Percentiles rank a stretch among this genome's conserved stretches.
Conservation (phyloP, 192 early-diverging fungal species). For the Coemansia brasiliensis region DNA sequence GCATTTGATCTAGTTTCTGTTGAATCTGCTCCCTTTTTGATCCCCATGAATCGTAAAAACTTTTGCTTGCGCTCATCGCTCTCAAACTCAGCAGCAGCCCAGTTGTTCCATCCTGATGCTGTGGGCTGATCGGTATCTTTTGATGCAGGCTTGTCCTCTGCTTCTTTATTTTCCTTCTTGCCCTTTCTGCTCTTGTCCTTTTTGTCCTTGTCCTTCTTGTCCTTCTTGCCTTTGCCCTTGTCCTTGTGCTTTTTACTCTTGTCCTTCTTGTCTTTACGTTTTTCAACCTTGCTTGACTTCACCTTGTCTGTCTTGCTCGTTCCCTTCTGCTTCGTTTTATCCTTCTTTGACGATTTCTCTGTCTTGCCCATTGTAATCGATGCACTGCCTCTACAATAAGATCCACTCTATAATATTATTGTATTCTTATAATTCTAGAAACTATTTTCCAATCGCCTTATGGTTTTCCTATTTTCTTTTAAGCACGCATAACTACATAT, state of each 20-base stretch:
- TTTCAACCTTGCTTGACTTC: slow-evolving; percentile 13
- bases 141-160: neutral
- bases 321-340: neutral
- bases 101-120: slow-evolving; percentile 49
- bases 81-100: slow-evolving; percentile 39
- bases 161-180: slow-evolving; percentile 13
- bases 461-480: neutral
- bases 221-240: slow-evolving; percentile 14
- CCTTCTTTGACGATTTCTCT: slow-evolving; percentile 1
- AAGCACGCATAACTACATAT: neutral
- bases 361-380: slow-evolving; percentile 1
- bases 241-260: slow-evolving; percentile 5
- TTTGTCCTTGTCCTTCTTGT: slow-evolving; percentile 14
- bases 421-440: neutral
- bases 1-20: neutral
- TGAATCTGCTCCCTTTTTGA: slow-evolving; percentile 11
- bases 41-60: slow-evolving; percentile 51
- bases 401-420: neutral
- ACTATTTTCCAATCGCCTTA: neutral
- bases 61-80: slow-evolving; percentile 46
- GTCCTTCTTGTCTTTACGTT: slow-evolving; percentile 4
- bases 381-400: neutral
- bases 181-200: slow-evolving; percentile 6
- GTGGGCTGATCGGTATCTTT: neutral
- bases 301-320: slow-evolving; percentile 14